Base-by-base conservation (phyloP, 345 rosid genomes). In the Eucalyptus cloeziana region DNA sequence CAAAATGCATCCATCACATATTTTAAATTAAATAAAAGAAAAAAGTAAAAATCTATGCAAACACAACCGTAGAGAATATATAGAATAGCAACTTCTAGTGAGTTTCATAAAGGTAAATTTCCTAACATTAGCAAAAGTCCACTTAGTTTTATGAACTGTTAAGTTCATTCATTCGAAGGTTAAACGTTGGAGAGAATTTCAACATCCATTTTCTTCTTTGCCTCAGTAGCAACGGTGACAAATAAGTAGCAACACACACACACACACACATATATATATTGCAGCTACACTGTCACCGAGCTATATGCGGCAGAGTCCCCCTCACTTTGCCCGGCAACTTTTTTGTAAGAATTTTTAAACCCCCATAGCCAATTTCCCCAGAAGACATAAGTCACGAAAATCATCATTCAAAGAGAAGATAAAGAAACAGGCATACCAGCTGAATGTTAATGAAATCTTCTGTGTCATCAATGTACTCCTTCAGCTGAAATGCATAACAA, bases 371-470 rank as follows among this genome's bases (percentile, higher is more conserved):
- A 40, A 76, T 40, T 76, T 76, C 83, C 83, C 47, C 30, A 5
- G 45, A 76, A 44, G 83, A 37, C 83, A 40, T 40, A 21, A 76
- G 45, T 76, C 24, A 71, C 3, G 15, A 76, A 37, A 37, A 37
- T 76, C 12, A 76, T 22, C 83, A 76, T 76, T 76, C 5, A 37
- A 64, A 8, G 10, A 64, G 47, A 76, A 76, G 47, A 76, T 76
- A 40, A 45, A 67, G 58, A 81, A 67, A 86, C 69, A 15, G 44
- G 71, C 86, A 40, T 95, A 95, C 98, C 98, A 98, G 94, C 94
- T 98, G 99, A 91, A 98, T 98, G 94, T 98, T 98, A 81, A 98
- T 96, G 93, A 98, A 97, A 92, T 97, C 99, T 91, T 97, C 99
- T 8, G 99, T 98, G 89, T 95, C 98, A 89, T 98, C 99, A 86